Evolutionary conservation across 768 basidiomycete genomes (phyloP).

Genomic region (Psilocybe subaeruginosa): DNA sequence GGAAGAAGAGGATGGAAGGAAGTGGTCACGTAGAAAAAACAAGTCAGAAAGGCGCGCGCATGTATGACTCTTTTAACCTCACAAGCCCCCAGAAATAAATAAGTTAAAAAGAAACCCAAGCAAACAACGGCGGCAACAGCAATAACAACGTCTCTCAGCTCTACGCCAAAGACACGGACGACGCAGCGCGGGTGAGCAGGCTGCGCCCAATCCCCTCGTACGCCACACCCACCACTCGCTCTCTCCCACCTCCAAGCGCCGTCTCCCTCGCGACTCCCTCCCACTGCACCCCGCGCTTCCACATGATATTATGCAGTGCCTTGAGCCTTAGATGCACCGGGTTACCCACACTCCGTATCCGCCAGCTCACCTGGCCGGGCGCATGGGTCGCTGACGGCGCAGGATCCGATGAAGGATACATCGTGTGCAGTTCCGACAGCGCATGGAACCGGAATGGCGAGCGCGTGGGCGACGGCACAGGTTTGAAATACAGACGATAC

Average conservation of each 20-base stretch:
- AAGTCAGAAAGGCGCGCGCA: not conserved
- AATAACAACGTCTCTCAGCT: not conserved
- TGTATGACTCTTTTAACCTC: not conserved
- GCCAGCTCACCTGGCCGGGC: conserved; percentile 31
- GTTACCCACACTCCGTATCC: conserved; percentile 62
- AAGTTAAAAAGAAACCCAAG: conserved; percentile 2
- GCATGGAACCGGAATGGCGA: conserved; percentile 42
- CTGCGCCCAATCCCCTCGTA: conserved; percentile 66
- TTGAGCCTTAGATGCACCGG: conserved; percentile 59
- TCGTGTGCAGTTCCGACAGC: conserved; percentile 31
- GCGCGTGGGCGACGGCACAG: conserved; percentile 43
- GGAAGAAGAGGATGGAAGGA: conserved; percentile 1
- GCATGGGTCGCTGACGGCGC: conserved; percentile 10
- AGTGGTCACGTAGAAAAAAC: not conserved
- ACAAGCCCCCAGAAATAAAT: not conserved
- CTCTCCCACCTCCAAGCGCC: conserved; percentile 55
- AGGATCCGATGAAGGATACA: conserved; percentile 23
- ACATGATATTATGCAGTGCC: conserved; percentile 63
- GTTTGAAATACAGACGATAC: conserved; percentile 37
- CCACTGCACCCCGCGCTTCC: conserved; percentile 44
- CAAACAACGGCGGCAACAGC: not conserved
- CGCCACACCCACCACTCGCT: conserved; percentile 60
- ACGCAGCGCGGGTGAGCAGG: conserved; percentile 31
- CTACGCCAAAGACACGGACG: conserved; percentile 5
- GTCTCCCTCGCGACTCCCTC: conserved; percentile 53